Evolutionary conservation across 306 rosid genomes (phyloP).

Genomic region (Glycine soja): DNA sequence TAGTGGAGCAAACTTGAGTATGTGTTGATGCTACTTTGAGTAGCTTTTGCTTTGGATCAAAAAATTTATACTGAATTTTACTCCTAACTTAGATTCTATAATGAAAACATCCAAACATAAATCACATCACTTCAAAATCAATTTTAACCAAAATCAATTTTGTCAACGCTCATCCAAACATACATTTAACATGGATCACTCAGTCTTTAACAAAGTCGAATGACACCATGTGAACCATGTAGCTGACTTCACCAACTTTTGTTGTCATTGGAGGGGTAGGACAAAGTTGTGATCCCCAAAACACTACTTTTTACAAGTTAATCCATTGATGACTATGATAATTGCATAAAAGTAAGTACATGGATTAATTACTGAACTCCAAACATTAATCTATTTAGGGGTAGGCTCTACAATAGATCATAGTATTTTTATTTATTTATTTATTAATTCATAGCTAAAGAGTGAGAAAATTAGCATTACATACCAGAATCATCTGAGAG

Average conservation of each 20-base stretch:
- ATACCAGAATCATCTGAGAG: conserved; percentile 67
- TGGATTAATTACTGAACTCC: conserved; percentile 14
- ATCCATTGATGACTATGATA: conserved; percentile 8
- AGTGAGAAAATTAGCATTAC: conserved; percentile 40
- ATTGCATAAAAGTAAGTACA: neutral
- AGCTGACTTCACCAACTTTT: neutral
- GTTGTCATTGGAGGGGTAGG: too few relatives aligned
- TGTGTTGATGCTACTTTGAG: too few relatives aligned
- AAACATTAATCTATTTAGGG: conserved; percentile 15
- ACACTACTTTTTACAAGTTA: neutral
- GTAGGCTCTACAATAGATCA: neutral
- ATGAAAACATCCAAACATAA: too few relatives aligned
- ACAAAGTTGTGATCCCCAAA: too few relatives aligned
- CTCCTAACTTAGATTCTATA: too few relatives aligned
- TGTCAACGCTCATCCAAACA: too few relatives aligned
- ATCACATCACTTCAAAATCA: too few relatives aligned
- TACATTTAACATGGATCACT: neutral
- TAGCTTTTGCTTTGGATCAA: too few relatives aligned
- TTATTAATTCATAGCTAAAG: neutral
- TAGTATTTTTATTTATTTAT: neutral
- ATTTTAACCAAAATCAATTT: too few relatives aligned
- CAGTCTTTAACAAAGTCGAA: neutral
- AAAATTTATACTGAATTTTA: too few relatives aligned
- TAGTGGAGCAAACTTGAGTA: too few relatives aligned
- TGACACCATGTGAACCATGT: neutral